A percentile compares a stretch with the other conserved stretches of the same genome.
Conservation (phyloP, 352 stramenopile species). For the Phytophthora citrophthora region DNA sequence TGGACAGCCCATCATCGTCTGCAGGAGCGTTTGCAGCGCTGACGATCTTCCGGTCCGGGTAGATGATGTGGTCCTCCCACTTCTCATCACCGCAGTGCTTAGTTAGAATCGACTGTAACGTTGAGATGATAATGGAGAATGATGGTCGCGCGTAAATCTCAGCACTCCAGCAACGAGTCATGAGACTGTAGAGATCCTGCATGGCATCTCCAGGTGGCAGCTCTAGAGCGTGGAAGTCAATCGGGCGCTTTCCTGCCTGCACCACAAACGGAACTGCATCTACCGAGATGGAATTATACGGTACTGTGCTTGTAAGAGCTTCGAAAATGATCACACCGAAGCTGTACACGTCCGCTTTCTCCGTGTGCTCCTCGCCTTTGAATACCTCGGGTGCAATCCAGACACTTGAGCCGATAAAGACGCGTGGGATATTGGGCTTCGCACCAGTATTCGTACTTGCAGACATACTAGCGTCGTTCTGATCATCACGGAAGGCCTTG, state of each 20-base stretch:
- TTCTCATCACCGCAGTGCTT: constrained; percentile 78
- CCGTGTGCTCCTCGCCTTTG: constrained; percentile 84
- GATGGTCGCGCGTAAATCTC: constrained; percentile 74
- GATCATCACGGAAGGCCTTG: constrained; percentile 74
- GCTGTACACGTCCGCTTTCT: constrained; percentile 91
- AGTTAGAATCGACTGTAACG: constrained; percentile 68
- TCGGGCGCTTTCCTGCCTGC: constrained; percentile 77
- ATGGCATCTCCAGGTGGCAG: constrained; percentile 53
- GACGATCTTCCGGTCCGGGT: constrained; percentile 77
- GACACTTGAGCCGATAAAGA: constrained; percentile 87
- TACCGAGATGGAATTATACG: constrained; percentile 81
- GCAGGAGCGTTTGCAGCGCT: constrained; percentile 47
- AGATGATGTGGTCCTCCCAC: constrained; percentile 88
- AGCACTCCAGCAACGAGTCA: constrained; percentile 81
- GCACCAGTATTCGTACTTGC: constrained; percentile 2
- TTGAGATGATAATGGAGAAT: constrained; percentile 86
- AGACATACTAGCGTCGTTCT: constrained; percentile 40
- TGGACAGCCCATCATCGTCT: constrained; percentile 76
- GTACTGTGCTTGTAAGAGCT: constrained; percentile 61
- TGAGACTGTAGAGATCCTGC: constrained; percentile 71
- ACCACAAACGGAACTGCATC: constrained; percentile 86
- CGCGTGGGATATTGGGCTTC: constrained; percentile 35
- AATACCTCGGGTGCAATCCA: constrained; percentile 93
- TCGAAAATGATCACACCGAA: constrained; percentile 89
- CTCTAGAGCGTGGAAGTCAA: constrained; percentile 74